Percentiles rank a stretch among this genome's conserved stretches.
Conservation (phyloP, 2,329 filamentous ascomycete genomes). For the Fusarium virguliforme region DNA sequence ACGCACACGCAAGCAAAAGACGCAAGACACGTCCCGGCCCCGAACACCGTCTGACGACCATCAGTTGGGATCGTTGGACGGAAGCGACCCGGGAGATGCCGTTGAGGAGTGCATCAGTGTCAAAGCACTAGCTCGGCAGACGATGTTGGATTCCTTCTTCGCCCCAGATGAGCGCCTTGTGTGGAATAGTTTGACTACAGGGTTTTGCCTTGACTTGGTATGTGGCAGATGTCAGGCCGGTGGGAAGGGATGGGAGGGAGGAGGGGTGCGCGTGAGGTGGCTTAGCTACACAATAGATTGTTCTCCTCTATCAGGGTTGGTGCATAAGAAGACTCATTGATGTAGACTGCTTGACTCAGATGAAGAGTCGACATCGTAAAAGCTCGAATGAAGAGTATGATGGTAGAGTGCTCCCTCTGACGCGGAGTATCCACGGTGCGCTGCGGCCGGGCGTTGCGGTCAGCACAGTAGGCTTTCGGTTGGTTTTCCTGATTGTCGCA, state of each 20-base stretch:
- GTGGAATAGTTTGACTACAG: background rate
- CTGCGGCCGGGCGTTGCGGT: constrained; percentile 41
- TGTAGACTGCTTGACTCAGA: background rate
- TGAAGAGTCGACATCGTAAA: background rate
- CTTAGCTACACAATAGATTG: background rate
- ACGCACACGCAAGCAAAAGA: background rate
- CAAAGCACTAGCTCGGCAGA: background rate
- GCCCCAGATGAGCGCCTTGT: background rate
- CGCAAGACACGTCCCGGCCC: background rate
- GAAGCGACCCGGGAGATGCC: background rate
- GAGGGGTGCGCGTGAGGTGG: background rate
- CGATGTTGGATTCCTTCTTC: background rate
- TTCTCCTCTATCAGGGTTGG: background rate
- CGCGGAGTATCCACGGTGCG: constrained; percentile 53
- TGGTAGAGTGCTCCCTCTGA: constrained; percentile 49
- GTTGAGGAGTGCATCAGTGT: background rate
- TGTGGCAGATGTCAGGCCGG: background rate
- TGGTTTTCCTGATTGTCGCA: background rate
- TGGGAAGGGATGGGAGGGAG: background rate
- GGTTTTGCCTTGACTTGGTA: background rate
- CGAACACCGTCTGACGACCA: background rate
- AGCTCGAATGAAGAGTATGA: constrained; percentile 17
- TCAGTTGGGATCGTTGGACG: background rate
- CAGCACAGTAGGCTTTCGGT: background rate
- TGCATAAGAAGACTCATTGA: background rate